Evolutionary conservation across 2,329 filamentous ascomycete genomes (phyloP).

Genomic region (Ophiostoma australiae): DNA sequence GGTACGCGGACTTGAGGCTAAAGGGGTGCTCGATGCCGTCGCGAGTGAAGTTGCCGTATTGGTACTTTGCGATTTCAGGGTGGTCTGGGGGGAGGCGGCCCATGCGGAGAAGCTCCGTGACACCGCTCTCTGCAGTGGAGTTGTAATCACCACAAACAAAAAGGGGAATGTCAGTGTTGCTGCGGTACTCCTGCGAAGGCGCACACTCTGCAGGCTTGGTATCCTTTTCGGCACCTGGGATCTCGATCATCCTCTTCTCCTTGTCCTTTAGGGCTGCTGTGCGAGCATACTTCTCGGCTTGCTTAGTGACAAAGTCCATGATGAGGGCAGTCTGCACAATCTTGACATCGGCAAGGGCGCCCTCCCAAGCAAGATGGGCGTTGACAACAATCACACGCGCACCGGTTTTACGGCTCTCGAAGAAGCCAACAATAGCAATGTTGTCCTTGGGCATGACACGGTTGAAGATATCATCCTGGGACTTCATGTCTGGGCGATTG

Average conservation of each 20-base stretch:
- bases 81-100: slow-evolving; percentile 76
- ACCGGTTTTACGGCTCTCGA: slow-evolving; percentile 89
- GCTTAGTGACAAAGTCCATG: slow-evolving; percentile 83
- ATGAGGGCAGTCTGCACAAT: slow-evolving; percentile 91
- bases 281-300: slow-evolving; percentile 78
- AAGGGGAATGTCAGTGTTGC: slow-evolving; percentile 81
- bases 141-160: slow-evolving; percentile 96
- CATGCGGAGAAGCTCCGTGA: slow-evolving; percentile 82
- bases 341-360: slow-evolving; percentile 86
- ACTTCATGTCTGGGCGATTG: slow-evolving; percentile 93
- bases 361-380: slow-evolving; percentile 93
- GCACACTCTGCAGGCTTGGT: slow-evolving; percentile 58
- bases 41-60: slow-evolving; percentile 89
- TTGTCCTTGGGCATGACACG: slow-evolving; percentile 98
- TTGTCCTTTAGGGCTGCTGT: slow-evolving; percentile 77
- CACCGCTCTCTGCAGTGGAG: slow-evolving; percentile 77
- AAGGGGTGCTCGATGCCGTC: slow-evolving; percentile 94
- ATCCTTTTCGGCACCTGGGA: slow-evolving; percentile 39
- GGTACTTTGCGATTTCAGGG: slow-evolving; percentile 69
- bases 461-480: slow-evolving; percentile 96
- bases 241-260: slow-evolving; percentile 64
- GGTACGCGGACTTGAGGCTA: slow-evolving; percentile 85
- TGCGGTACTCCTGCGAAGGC: slow-evolving; percentile 81
- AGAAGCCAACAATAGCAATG: slow-evolving; percentile 84
- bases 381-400: slow-evolving; percentile 89